phyloP scores from a whole-genome alignment of 768 basidiomycete species.

The Mycena filopes region DNA sequence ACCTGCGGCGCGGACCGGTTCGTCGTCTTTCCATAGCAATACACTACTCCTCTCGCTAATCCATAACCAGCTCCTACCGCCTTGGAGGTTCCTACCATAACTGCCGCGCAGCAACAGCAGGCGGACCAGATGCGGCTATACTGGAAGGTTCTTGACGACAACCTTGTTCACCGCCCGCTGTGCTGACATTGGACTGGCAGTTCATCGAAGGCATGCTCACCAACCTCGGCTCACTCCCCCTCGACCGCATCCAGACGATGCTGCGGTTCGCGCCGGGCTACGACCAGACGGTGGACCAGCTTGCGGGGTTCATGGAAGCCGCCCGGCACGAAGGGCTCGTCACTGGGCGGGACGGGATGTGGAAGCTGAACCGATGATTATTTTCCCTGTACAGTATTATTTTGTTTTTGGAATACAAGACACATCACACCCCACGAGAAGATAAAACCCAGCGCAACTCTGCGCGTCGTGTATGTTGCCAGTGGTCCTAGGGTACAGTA shows the following conservation, averaged over 20 bases:
- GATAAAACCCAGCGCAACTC: conserved; percentile 32
- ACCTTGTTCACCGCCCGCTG: too few relatives aligned
- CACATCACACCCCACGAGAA: too few relatives aligned
- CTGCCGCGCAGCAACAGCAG: conserved; percentile 76
- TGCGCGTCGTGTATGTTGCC: conserved; percentile 50
- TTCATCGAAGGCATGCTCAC: conserved; percentile 94
- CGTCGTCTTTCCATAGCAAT: conserved; percentile 1
- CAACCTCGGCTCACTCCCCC: conserved; percentile 78
- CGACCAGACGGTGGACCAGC: conserved; percentile 82
- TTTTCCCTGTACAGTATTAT: too few relatives aligned
- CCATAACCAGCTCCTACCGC: conserved; percentile 40
- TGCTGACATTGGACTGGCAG: conserved; percentile 47
- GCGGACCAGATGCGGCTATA: conserved; percentile 88
- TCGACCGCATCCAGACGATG: conserved; percentile 91
- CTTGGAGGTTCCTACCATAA: conserved; percentile 58
- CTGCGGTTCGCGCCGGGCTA: conserved; percentile 87
- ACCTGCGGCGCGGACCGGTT: conserved; percentile 41
- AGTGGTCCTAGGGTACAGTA: conserved; percentile 46
- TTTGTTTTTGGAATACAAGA: too few relatives aligned
- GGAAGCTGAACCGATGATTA: conserved; percentile 56
- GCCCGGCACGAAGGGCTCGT: conserved; percentile 83
- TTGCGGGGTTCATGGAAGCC: conserved; percentile 83
- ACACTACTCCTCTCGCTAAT: background rate
- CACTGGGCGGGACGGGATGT: conserved; percentile 73
- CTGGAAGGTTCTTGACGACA: conserved; percentile 78